phyloP scores from a whole-genome alignment of 2,329 filamentous ascomycete genomes.

The Cladosporium halotolerans region DNA sequence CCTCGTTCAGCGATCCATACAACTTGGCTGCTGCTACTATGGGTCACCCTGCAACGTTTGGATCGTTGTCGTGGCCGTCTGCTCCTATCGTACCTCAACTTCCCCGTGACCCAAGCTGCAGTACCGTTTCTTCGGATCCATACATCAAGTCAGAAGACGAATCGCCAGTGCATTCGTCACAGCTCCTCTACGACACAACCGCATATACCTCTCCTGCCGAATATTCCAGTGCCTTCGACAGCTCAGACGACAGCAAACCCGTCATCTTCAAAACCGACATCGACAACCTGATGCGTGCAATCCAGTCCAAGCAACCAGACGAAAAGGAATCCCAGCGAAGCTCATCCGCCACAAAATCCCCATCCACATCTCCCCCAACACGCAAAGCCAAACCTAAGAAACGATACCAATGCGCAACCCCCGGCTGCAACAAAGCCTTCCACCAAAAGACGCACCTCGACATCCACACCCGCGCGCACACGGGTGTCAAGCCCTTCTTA shows the following conservation, averaged over 20 bases:
- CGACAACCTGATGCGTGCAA: constrained; percentile 81
- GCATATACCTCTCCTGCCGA: constrained; percentile 25
- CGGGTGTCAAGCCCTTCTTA: constrained; percentile 83
- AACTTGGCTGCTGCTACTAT: neutral
- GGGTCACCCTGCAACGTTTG: constrained; percentile 16
- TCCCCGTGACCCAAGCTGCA: constrained; percentile 1
- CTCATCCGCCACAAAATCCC: neutral
- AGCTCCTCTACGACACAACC: constrained; percentile 32
- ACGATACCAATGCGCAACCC: constrained; percentile 66
- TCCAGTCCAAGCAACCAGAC: constrained; percentile 49
- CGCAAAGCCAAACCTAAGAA: constrained; percentile 43
- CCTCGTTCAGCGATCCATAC: constrained; percentile 13
- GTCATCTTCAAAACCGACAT: constrained; percentile 72
- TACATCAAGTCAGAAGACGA: constrained; percentile 39
- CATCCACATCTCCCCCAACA: neutral
- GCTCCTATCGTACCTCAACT: constrained; percentile 9
- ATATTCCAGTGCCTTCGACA: constrained; percentile 41
- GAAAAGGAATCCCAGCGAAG: neutral
- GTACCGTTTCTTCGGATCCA: constrained; percentile 24
- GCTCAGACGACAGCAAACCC: constrained; percentile 32
- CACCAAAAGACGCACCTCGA: constrained; percentile 88
- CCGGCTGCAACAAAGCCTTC: constrained; percentile 74
- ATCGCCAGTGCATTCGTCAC: constrained; percentile 35
- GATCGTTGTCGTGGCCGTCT: constrained; percentile 17
- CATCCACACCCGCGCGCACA: constrained; percentile 83